A percentile compares a stretch with the other conserved stretches of the same genome.
Conservation (phyloP, 1,284 basidiomycete genomes). For the Pseudozyma thailandica region DNA sequence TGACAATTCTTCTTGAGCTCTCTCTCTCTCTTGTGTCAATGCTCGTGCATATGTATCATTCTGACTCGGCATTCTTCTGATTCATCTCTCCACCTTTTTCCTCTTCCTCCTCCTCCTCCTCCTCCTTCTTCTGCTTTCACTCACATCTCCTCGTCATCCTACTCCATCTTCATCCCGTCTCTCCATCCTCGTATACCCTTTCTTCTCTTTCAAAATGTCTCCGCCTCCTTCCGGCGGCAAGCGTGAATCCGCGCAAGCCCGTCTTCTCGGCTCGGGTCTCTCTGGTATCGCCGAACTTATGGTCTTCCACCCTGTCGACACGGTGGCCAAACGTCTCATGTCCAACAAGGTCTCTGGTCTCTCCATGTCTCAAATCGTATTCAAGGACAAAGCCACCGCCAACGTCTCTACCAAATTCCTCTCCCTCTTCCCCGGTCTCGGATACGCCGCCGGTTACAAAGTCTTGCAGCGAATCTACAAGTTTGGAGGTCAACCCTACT, state of each 20-base stretch:
- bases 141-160: neutral
- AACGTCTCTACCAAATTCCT: constrained; percentile 76
- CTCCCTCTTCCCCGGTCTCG: constrained; percentile 95
- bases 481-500: constrained; percentile 98
- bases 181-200: constrained; percentile 10
- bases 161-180: constrained; percentile 12
- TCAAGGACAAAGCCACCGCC: constrained; percentile 83
- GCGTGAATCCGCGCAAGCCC: constrained; percentile 84
- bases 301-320: constrained; percentile 75
- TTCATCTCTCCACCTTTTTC: constrained; percentile 1
- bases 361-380: constrained; percentile 80
- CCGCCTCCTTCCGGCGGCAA: constrained; percentile 56
- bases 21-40: neutral
- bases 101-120: neutral
- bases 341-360: constrained; percentile 75
- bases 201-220: constrained; percentile 37
- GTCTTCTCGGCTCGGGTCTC: constrained; percentile 83
- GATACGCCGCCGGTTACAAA: constrained; percentile 93
- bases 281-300: constrained; percentile 91
- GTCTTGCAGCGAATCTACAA: constrained; percentile 73
- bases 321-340: constrained; percentile 96
- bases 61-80: constrained; percentile 15
- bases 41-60: neutral
- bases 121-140: too few relatives aligned
- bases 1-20: neutral